Percentiles rank a stretch among this genome's conserved stretches.
phyloP scores from a whole-genome alignment of 495 filamentous ascomycete genomes.

The Cenococcum geophilum region DNA sequence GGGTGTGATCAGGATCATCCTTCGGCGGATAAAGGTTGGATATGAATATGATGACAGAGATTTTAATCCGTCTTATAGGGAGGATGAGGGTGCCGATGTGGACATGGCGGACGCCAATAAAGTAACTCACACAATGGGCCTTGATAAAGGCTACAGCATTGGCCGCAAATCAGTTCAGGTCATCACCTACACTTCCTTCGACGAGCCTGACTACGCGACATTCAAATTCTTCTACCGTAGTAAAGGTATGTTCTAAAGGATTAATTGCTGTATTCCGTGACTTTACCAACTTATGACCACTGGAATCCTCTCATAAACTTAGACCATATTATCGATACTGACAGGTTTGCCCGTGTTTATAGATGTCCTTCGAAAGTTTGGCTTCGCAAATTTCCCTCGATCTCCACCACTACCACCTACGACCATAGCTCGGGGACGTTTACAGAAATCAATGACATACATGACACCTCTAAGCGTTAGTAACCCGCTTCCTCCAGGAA shows the following conservation, averaged over 20 bases:
- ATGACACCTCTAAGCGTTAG: neutral
- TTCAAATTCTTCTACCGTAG: slow-evolving; percentile 1
- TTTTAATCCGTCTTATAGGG: neutral
- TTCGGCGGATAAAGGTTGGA: neutral
- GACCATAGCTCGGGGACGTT: neutral
- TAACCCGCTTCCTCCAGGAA: neutral
- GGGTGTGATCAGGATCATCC: neutral
- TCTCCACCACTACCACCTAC: neutral
- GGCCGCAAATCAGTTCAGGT: neutral
- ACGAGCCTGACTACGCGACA: neutral
- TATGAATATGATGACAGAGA: neutral
- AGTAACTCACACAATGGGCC: neutral
- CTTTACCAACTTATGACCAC: too few species aligned
- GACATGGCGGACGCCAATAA: neutral
- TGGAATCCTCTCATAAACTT: too few species aligned
- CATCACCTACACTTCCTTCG: neutral
- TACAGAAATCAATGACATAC: neutral
- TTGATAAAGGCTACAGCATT: neutral
- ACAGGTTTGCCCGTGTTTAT: neutral
- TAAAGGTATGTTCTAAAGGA: neutral
- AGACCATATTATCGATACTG: neutral
- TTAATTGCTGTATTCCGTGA: too few species aligned
- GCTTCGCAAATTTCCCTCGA: neutral
- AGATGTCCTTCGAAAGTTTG: neutral
- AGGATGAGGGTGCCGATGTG: neutral